Percentiles rank a stretch among this genome's conserved stretches.
phyloP scores from a whole-genome alignment of 164 flowering plant species.

The Liquidambar formosana region DNA sequence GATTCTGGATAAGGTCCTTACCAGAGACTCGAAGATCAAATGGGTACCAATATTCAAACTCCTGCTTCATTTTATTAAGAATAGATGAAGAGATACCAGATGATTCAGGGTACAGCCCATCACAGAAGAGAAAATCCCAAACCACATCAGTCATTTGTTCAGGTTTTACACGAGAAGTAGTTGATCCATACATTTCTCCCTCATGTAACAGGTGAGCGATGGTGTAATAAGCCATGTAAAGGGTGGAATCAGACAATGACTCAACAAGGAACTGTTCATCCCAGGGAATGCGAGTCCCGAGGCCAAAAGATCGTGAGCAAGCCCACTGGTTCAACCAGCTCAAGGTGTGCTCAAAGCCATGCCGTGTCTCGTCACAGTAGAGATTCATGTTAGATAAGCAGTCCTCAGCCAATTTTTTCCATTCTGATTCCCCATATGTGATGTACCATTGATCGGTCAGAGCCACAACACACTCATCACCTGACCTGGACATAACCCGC shows the following conservation, averaged over 20 bases:
- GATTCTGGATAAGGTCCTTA: conserved; percentile 92
- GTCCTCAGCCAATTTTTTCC: conserved; percentile 69
- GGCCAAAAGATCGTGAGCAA: conserved; percentile 81
- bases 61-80: conserved; percentile 82
- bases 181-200: conserved; percentile 66
- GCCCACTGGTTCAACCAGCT: conserved; percentile 90
- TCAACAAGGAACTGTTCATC: conserved; percentile 85
- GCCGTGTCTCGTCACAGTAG: conserved; percentile 68
- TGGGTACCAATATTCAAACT: conserved; percentile 94
- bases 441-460: conserved; percentile 93
- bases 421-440: conserved; percentile 77
- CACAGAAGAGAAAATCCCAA: conserved; percentile 77
- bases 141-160: conserved; percentile 86
- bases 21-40: conserved; percentile 93
- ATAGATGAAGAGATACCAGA: conserved; percentile 44
- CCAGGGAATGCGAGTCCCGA: conserved; percentile 87
- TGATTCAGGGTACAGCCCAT: conserved; percentile 45
- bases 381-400: conserved; percentile 70
- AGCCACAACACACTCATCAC: conserved; percentile 94
- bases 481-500: conserved; percentile 82
- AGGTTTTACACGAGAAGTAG: conserved; percentile 45
- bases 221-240: conserved; percentile 93
- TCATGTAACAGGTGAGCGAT: conserved; percentile 71
- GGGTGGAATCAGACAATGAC: conserved; percentile 88
- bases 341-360: conserved; percentile 87